Evolutionary conservation across 345 rosid genomes (phyloP).

Genomic region (Eucalyptus paniculata): DNA sequence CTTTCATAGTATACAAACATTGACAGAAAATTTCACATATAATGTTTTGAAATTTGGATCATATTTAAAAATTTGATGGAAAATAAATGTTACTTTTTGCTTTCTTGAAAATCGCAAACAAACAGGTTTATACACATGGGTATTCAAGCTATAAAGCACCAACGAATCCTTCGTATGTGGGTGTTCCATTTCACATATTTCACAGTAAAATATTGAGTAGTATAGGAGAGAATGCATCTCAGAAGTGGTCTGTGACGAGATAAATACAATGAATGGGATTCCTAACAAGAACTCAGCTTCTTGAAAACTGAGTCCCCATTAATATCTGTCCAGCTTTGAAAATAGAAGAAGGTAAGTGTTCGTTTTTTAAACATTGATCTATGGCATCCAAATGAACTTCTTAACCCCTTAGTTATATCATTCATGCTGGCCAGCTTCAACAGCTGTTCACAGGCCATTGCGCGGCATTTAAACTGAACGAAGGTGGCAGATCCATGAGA

Average conservation of each 20-base stretch:
- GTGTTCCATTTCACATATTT: background rate
- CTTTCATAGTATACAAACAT: background rate
- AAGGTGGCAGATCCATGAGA: background rate
- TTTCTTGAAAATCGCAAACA: background rate
- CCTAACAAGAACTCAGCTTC: background rate
- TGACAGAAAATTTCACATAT: background rate
- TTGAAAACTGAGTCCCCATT: background rate
- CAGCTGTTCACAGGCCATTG: background rate
- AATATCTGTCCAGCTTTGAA: background rate
- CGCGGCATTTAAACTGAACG: background rate
- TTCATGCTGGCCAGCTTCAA: background rate
- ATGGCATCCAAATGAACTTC: background rate
- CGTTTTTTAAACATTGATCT: background rate
- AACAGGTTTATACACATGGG: background rate
- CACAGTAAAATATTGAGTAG: background rate
- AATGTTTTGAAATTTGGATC: background rate
- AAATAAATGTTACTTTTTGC: background rate
- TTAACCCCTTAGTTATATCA: background rate
- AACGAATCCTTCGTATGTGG: background rate
- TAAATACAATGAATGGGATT: background rate
- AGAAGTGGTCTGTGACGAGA: background rate
- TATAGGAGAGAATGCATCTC: background rate
- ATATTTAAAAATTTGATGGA: background rate
- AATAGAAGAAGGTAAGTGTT: background rate
- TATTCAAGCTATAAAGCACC: background rate